Base-by-base conservation (phyloP, 257 asterid species). In the Gentiana macrophylla region DNA sequence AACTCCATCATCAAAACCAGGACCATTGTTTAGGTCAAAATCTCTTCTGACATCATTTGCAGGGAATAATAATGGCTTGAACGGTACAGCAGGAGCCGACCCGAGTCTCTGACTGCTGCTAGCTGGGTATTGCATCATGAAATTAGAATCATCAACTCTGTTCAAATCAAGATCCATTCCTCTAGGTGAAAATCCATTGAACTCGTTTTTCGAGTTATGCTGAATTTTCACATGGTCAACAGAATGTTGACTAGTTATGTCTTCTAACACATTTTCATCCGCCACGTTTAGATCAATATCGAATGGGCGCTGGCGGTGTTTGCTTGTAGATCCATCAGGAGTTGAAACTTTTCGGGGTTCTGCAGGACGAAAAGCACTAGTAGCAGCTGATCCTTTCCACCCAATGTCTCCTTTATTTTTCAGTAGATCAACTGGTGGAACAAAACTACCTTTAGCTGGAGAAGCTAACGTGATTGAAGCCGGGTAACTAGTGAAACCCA, bases 281-380 rank as follows among this genome's bases (percentile, higher is more conserved):
- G 83, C 68, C 49, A 77, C 77, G 71, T 80, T 80, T 49, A 80
- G 66, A 71, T 80, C 86, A 32, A 80, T 59, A 66, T 73, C 83
- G 43, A 80, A 62, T 37, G 63, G 68, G 49, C 66, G 60, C 10
- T 91, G 86, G 15, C 64, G 66, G 9, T 49, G 65, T 57, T 77
- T 82, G 68, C 74, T 63, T 34, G 80, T 52, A 12, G 81, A 76
- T 52, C 66, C 71, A 59, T 76, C 86, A 57, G 72, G 36, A 45
- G 38, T 60, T 36, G 60, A 60, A 53, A 65, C 74, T 69, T 80
- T 90, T 57, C 96, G 59, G 55, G 98, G 96, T 70, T 91, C 98
- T 33, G 98, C 98, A 8, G 96, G 98, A n/a, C 98, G 80, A 69
- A 91, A 91, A 34, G 98, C 96, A 69, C 98, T 91, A 6, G 98